phyloP scores from a whole-genome alignment of 805 yeast species.

The Wickerhamiella galacta region DNA sequence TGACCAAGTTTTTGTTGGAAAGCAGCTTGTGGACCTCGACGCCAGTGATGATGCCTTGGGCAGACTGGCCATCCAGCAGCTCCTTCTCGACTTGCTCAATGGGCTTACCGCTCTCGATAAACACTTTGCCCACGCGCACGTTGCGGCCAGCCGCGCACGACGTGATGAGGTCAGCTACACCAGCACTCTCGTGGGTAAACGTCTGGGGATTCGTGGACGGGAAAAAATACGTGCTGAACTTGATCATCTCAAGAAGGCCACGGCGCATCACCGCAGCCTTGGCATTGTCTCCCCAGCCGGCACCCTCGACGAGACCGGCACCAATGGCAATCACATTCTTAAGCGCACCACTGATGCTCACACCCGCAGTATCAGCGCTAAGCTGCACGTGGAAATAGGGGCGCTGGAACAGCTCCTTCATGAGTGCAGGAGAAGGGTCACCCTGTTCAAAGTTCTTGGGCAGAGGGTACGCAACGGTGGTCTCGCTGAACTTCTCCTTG shows the following conservation, averaged over 20 bases:
- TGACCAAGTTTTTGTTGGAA: conserved; percentile 31
- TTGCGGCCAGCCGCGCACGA: conserved; percentile 97
- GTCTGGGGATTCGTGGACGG: conserved; percentile 59
- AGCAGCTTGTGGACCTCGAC: conserved; percentile 82
- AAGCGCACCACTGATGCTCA: conserved; percentile 90
- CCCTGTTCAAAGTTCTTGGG: conserved; percentile 57
- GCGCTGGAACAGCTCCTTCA: conserved; percentile 84
- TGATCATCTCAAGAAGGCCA: conserved; percentile 79
- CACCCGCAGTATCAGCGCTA: conserved; percentile 86
- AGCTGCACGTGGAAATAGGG: conserved; percentile 96
- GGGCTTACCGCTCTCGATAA: conserved; percentile 62
- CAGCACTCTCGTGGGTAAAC: conserved; percentile 86
- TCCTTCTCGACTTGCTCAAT: conserved; percentile 74
- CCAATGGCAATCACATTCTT: conserved; percentile 93
- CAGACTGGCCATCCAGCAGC: conserved; percentile 85
- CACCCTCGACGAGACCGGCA: conserved; percentile 94
- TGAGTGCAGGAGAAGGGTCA: conserved; percentile 54
- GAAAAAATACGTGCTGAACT: conserved; percentile 70
- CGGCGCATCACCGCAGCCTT: conserved; percentile 95
- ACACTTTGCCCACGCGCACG: conserved; percentile 73
- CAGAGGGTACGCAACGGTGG: conserved; percentile 78
- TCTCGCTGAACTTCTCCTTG: conserved; percentile 88
- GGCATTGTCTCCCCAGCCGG: conserved; percentile 98
- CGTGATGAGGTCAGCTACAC: conserved; percentile 95
- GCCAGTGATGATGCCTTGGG: conserved; percentile 87